Conservation (phyloP, 2,329 filamentous ascomycete species). For the Fulvia fulva region DNA sequence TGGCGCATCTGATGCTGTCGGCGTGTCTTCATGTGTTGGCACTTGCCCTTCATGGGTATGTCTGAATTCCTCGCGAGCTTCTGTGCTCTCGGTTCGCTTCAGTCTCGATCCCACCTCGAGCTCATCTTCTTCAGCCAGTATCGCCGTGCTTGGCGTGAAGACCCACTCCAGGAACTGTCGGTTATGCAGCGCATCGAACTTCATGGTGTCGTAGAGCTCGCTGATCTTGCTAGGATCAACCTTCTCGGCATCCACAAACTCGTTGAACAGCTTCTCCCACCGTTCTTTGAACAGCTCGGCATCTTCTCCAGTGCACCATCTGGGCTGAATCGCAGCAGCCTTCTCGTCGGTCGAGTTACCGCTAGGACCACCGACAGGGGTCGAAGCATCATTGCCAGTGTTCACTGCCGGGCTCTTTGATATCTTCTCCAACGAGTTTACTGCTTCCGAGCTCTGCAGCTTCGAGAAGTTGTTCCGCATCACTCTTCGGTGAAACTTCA, state of each 20-base stretch:
- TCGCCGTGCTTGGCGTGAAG: slow-evolving; percentile 78
- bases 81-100: slow-evolving; percentile 31
- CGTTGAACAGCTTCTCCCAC: slow-evolving; percentile 96
- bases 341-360: slow-evolving; percentile 33
- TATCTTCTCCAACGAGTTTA: slow-evolving; percentile 55
- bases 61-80: slow-evolving; percentile 30
- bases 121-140: slow-evolving; percentile 62
- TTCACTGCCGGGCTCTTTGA: slow-evolving; percentile 44
- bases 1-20: not conserved
- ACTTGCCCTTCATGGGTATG: slow-evolving; percentile 29
- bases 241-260: slow-evolving; percentile 96
- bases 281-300: slow-evolving; percentile 90
- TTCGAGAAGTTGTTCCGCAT: slow-evolving; percentile 93
- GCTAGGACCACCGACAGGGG: slow-evolving; percentile 7
- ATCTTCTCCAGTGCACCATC: slow-evolving; percentile 97
- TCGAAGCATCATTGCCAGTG: slow-evolving; percentile 36
- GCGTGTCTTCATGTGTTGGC: slow-evolving; percentile 17
- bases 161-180: slow-evolving; percentile 95
- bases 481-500: slow-evolving; percentile 94
- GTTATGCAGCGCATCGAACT: slow-evolving; percentile 97
- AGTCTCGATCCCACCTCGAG: slow-evolving; percentile 18
- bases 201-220: slow-evolving; percentile 98
- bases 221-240: slow-evolving; percentile 98
- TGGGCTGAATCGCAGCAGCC: slow-evolving; percentile 62
- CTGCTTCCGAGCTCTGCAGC: slow-evolving; percentile 58